A percentile compares a stretch with the other conserved stretches of the same genome.
phyloP scores from a whole-genome alignment of 768 basidiomycete species.

The Pholiota conissans region DNA sequence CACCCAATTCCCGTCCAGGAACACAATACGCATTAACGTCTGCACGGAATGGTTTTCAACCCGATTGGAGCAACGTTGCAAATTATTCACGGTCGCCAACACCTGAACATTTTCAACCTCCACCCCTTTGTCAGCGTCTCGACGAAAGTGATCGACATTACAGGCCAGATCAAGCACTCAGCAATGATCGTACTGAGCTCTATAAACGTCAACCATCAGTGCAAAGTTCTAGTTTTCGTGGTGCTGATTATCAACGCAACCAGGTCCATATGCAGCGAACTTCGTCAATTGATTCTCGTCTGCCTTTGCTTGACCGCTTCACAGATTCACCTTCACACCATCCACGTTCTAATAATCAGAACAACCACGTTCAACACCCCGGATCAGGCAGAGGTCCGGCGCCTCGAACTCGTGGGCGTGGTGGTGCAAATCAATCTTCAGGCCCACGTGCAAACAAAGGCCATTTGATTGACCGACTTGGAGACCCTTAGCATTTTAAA shows the following conservation, averaged over 20 bases:
- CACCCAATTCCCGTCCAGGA: background rate
- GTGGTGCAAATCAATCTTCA: background rate
- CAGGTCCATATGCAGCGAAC: no score
- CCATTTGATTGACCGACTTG: constrained; percentile 1
- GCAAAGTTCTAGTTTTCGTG: background rate
- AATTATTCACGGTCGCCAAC: constrained; percentile 23
- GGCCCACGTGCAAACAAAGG: background rate
- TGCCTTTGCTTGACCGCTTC: constrained; percentile 16
- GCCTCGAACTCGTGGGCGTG: constrained; percentile 1
- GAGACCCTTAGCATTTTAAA: background rate
- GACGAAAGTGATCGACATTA: background rate
- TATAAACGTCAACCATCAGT: background rate
- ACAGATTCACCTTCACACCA: constrained; percentile 9
- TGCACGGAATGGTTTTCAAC: background rate
- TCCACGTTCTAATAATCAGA: background rate
- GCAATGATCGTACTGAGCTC: background rate
- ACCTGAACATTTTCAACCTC: constrained; percentile 12
- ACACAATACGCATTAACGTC: background rate
- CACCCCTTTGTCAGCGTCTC: background rate
- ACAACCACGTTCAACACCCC: background rate
- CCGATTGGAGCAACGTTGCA: constrained; percentile 20
- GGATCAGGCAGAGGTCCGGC: background rate
- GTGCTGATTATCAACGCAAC: background rate
- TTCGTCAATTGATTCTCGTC: constrained; percentile 5
- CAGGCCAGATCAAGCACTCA: background rate